Evolutionary conservation across 768 basidiomycete genomes (phyloP).

Genomic region (Clitopilus passeckerianus): DNA sequence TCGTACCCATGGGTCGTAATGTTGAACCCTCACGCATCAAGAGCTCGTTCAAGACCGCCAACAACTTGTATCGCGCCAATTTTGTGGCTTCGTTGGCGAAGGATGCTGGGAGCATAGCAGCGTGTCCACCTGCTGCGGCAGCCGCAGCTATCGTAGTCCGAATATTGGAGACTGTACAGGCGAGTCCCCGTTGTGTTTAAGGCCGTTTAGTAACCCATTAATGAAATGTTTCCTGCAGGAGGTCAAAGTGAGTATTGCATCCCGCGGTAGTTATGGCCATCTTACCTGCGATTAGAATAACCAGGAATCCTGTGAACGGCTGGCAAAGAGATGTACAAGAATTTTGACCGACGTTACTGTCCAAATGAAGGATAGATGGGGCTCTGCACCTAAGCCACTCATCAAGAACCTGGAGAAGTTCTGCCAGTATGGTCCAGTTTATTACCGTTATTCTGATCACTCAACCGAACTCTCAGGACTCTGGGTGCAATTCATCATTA

Average conservation of each 20-base stretch:
- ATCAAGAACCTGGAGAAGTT: conserved; percentile 11
- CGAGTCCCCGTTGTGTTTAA: neutral
- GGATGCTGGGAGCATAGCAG: conserved; percentile 8
- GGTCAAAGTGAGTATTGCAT: conserved; percentile 3
- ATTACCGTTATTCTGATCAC: neutral
- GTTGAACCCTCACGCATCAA: neutral
- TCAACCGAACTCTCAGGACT: conserved; percentile 4
- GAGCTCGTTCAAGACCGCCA: neutral
- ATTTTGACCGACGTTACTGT: conserved; percentile 2
- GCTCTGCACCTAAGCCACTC: conserved; percentile 4
- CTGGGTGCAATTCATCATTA: conserved; percentile 4
- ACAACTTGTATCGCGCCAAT: conserved; percentile 1
- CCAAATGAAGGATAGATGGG: conserved; percentile 10
- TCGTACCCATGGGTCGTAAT: conserved; percentile 11
- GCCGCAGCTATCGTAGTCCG: conserved; percentile 6
- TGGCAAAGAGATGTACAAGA: conserved; percentile 4
- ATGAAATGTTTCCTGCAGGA: neutral
- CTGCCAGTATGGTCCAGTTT: conserved; percentile 3
- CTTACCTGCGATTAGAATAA: conserved; percentile 1
- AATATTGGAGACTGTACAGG: conserved; percentile 7
- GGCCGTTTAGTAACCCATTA: no score
- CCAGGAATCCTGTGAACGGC: conserved; percentile 8
- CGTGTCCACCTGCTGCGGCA: conserved; percentile 8
- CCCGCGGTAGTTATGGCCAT: neutral
- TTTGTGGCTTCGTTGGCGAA: conserved; percentile 5